Conservation (phyloP, 2,329 filamentous ascomycete species). For the Exophiala mesophila region DNA sequence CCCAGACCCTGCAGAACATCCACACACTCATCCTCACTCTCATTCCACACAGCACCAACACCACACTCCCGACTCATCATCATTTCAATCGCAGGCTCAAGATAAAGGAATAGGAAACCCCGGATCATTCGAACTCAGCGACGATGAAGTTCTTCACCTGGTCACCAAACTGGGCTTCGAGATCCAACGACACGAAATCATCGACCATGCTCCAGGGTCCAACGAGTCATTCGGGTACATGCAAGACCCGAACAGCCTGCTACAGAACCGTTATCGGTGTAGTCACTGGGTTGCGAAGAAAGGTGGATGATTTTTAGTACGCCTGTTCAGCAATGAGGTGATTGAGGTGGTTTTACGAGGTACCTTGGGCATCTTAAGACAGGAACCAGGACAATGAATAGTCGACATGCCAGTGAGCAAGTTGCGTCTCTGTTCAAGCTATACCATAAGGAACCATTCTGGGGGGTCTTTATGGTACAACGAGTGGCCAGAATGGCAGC, state of each 20-base stretch:
- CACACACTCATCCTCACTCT: background rate
- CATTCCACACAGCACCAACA: background rate
- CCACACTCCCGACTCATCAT: constrained; percentile 38
- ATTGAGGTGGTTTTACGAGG: no score
- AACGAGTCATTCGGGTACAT: constrained; percentile 70
- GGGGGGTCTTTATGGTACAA: no score
- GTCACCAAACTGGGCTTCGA: constrained; percentile 71
- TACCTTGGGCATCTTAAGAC: no score
- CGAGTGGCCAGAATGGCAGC: no score
- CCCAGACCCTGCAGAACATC: no score
- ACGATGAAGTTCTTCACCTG: constrained; percentile 79
- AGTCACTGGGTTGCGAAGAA: constrained; percentile 86
- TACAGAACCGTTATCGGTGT: constrained; percentile 74
- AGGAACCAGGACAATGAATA: no score
- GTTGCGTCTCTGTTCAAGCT: no score
- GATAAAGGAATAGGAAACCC: constrained; percentile 72
- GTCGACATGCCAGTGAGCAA: no score
- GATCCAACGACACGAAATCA: constrained; percentile 56
- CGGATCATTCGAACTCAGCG: constrained; percentile 81
- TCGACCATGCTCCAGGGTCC: background rate
- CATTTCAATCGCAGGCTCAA: constrained; percentile 38
- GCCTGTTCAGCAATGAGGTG: no score
- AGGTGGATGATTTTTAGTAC: no score
- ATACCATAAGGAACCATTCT: no score
- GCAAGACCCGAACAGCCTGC: constrained; percentile 76